Base-by-base conservation (phyloP, 106 monocot species). In the Dendrobium catenatum region DNA sequence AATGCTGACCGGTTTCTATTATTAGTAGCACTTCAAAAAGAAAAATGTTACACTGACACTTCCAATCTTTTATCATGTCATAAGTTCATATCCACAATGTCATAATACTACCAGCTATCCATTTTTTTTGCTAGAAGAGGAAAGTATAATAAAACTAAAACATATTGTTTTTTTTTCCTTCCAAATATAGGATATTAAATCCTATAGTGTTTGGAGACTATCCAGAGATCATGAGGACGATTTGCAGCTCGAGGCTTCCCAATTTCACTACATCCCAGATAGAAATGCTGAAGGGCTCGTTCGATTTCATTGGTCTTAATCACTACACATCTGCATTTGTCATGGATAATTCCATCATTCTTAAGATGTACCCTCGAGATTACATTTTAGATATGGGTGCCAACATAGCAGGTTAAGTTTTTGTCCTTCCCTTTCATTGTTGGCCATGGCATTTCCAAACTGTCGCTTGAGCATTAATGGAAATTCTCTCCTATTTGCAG, bases 291-390 rank as follows among this genome's bases (percentile, higher is more conserved):
- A 87, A 82, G 77, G 87, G 82, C 18, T 82, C 89, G 44, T 89
- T 87, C 37, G 89, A 89, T 55, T 89, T 82, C 78, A 78, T 89
- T 43, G 87, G 89, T 10, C 26, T 87, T 27, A 89, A 89, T 27
- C 64, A 86, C 49, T 87, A 87, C 29, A 73, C 78, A 29, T 78
- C 89, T 9, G 33, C 61, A 2, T 89, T 79, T 81, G 83, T 86
- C 26, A 54, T 20, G 7, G 85, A 86, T 42, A 79, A 44, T 42
- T 73, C 56, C 29, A 26, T n/a, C 49, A 33, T 26, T 66, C 48
- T 46, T 0, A 41, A 55, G 42, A 24, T 42, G 5, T 11, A 4
- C 5, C 42, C 79, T 76, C 78, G 83, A 9, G 85, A 84, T 75
- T 81, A 10, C 72, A 77, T 4, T 49, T 17, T 41, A 37, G 91